Percentiles rank a stretch among this genome's conserved stretches.
Conservation (phyloP, 306 rosid species). For the Canavalia ensiformis region DNA sequence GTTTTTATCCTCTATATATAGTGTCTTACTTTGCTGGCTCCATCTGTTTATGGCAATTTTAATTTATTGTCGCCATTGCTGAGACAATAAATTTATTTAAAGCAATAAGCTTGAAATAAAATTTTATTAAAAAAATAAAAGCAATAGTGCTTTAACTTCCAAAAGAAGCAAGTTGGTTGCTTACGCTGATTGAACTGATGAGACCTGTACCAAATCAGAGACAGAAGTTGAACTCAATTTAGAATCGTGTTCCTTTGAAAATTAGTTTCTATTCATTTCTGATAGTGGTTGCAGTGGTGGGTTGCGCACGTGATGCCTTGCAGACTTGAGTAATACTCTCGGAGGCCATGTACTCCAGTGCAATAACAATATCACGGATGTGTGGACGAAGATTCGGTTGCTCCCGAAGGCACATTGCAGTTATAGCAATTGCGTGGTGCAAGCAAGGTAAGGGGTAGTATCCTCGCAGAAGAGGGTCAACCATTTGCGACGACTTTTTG, state of each 20-base stretch:
- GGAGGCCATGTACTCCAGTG: constrained; percentile 76
- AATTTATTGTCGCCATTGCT: no score
- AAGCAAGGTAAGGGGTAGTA: constrained; percentile 71
- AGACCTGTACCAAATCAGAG: not conserved
- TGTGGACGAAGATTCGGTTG: constrained; percentile 76
- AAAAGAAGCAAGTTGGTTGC: no score
- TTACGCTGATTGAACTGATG: not conserved
- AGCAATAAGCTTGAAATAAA: no score
- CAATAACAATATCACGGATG: constrained; percentile 75
- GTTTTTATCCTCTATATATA: no score
- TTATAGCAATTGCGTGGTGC: constrained; percentile 80
- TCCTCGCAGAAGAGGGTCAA: constrained; percentile 76
- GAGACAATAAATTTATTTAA: no score
- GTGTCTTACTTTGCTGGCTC: no score
- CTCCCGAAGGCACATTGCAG: constrained; percentile 89
- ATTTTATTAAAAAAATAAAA: no score
- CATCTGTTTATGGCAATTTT: no score
- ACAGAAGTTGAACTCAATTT: no score
- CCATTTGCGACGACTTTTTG: constrained; percentile 59
- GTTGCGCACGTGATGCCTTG: not conserved
- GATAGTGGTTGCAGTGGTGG: constrained; percentile 42
- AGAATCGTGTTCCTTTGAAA: not conserved
- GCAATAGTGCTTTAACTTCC: no score
- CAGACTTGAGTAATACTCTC: constrained; percentile 43
- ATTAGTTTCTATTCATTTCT: constrained; percentile 16